Base-by-base conservation (phyloP, 345 rosid genomes). In the Brassica napus region DNA sequence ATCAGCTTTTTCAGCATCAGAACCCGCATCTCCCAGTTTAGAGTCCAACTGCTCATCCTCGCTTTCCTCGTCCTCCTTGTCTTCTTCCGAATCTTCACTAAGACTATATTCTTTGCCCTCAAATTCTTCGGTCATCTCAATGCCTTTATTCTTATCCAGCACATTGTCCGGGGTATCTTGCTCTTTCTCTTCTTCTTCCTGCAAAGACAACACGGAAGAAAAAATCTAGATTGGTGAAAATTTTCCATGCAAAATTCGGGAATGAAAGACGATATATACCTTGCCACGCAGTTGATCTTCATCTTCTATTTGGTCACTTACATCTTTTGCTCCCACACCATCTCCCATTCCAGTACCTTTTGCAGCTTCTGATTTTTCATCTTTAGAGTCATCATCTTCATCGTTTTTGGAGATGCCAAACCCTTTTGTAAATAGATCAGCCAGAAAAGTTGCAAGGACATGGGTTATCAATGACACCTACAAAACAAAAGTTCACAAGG, bases 281-380 rank as follows among this genome's bases (percentile, higher is more conserved):
- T 95, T 71, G 62, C 93, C 97, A 68, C 75, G 86, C 39, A 95
- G 87, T 77, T 93, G 97, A 80, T 95, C 99, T 83, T 93, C 98
- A 77, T 95, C 94, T 58, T 83, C 84, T 81, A 95, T 90, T 83
- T 94, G 91, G 79, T 91, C 92, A 69, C 99, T 91, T 77, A 91
- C 94, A 89, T 94, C 98, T 11, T 87, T 90, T 65, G 74, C 82
- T 44, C 98, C 98, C 7, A 65, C 86, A 64, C 98, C 99, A 82
- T 91, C 97, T 15, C 99, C 98, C 96, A 95, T 86, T 60, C 98
- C 99, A 11, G 92, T 93, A 73, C 99, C 98, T 76, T 80, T 88
- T 60, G 88, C 93, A 78, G 79, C 84, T 84, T 87, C 82, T 42
- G 93, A 68, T 78, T 55, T 76, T 65, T 79, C 90, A 75, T 55